Conservation (phyloP, 208 protist genomes). For the Leptomonas pyrrhocoris region DNA sequence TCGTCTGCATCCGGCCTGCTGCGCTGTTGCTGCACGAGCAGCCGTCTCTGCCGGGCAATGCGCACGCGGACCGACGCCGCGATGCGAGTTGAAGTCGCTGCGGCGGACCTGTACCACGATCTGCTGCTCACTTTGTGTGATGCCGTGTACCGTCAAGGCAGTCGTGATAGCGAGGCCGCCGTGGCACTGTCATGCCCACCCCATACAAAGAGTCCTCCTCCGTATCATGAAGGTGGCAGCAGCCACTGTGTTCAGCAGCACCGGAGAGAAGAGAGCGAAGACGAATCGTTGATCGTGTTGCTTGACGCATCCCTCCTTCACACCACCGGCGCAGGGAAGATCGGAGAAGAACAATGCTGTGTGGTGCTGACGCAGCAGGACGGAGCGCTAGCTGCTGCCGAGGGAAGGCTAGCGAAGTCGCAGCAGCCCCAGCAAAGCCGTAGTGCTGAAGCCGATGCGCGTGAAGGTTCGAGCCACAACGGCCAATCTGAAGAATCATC, state of each 20-base stretch:
- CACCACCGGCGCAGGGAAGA: neutral
- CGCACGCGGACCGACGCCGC: no score
- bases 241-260: neutral
- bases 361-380: neutral
- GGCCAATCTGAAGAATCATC: no score
- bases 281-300: conserved; percentile 10
- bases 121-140: conserved; percentile 8
- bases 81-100: neutral
- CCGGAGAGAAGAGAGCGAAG: neutral
- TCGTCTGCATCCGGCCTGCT: no score
- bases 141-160: neutral
- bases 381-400: neutral
- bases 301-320: conserved; percentile 15
- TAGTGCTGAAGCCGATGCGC: neutral
- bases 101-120: conserved; percentile 20
- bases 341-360: neutral
- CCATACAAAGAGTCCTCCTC: neutral
- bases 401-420: neutral
- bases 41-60: no score
- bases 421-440: neutral
- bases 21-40: no score
- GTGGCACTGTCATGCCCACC: neutral
- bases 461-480: no score
- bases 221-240: neutral
- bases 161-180: neutral